Conservation (phyloP, 163 green algal genomes). For the Dunaliella salina region DNA sequence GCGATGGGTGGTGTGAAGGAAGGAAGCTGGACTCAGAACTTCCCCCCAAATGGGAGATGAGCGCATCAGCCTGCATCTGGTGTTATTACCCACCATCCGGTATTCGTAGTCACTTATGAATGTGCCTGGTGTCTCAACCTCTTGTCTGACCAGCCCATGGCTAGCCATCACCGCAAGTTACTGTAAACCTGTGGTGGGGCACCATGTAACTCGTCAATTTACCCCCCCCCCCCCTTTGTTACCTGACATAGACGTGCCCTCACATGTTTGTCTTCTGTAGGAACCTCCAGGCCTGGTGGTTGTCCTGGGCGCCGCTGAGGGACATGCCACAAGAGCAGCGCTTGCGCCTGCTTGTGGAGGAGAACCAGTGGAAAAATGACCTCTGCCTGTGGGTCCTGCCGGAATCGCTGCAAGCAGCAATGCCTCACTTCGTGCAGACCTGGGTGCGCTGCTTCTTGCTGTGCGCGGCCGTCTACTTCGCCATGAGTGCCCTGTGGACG, state of each 20-base stretch:
- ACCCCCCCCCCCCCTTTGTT: too few species aligned
- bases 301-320: constrained; percentile 26
- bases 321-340: constrained; percentile 50
- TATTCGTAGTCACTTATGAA: too few species aligned
- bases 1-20: neutral
- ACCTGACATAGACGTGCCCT: too few species aligned
- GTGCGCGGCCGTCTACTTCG: constrained; percentile 65
- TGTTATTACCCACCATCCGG: too few species aligned
- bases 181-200: too few species aligned
- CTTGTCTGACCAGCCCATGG: too few species aligned
- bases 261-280: neutral
- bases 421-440: constrained; percentile 55
- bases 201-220: too few species aligned
- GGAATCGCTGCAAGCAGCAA: constrained; percentile 20
- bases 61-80: too few species aligned
- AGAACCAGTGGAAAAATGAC: constrained; percentile 79
- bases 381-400: constrained; percentile 68
- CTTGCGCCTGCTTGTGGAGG: constrained; percentile 49
- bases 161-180: too few species aligned
- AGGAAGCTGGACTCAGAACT: neutral
- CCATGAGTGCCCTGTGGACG: constrained; percentile 58
- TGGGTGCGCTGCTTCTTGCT: constrained; percentile 76
- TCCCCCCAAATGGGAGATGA: too few species aligned
- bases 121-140: too few species aligned
- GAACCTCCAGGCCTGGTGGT: constrained; percentile 21